Conservation (phyloP, 169 alveolate genomes). For the Plasmodium berghei region DNA sequence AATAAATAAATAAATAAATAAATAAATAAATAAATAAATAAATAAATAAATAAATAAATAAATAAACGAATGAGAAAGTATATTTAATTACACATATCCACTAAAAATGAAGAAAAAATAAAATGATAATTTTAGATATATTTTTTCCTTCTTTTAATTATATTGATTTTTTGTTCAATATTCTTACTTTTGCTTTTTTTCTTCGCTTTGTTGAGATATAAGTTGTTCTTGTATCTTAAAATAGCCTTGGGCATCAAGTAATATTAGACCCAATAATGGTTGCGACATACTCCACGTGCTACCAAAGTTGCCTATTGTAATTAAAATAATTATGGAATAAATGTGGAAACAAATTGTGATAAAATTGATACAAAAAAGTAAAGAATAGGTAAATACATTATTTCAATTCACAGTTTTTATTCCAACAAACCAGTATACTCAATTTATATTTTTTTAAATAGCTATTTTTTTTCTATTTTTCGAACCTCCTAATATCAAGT, state of each 20-base stretch:
- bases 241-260: slow-evolving; percentile 86
- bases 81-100: not conserved
- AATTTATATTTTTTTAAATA: too few species aligned
- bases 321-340: slow-evolving; percentile 3
- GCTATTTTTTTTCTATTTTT: not conserved
- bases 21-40: not conserved
- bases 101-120: not conserved
- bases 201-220: slow-evolving; percentile 85
- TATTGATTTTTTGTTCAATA: not conserved
- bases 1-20: not conserved
- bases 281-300: slow-evolving; percentile 93
- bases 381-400: too few species aligned
- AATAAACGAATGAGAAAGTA: not conserved
- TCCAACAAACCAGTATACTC: too few species aligned
- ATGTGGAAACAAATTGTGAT: not conserved
- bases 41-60: not conserved
- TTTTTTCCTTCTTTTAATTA: not conserved
- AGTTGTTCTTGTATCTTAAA: slow-evolving; percentile 86
- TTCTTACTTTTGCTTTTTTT: slow-evolving; percentile 84
- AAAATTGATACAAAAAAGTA: not conserved
- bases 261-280: slow-evolving; percentile 92
- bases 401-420: too few species aligned
- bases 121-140: not conserved
- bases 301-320: slow-evolving; percentile 86
- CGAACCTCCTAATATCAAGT: slow-evolving; percentile 86